Evolutionary conservation across 2,329 filamentous ascomycete genomes (phyloP).

Genomic region (Diplodia seriata): DNA sequence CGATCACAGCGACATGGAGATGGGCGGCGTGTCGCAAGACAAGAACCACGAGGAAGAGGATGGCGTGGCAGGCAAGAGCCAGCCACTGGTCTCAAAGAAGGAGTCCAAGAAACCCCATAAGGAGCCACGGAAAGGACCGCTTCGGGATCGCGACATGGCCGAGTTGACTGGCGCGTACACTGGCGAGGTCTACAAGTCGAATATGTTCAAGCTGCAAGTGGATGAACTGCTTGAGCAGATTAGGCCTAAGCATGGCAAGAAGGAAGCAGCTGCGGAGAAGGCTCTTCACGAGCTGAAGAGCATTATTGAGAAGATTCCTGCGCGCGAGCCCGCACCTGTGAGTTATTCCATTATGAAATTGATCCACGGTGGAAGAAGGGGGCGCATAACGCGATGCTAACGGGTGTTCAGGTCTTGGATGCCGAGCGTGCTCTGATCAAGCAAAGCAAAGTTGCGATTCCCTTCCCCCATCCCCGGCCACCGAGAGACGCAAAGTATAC

Average conservation of each 20-base stretch:
- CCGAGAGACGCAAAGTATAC: slow-evolving; percentile 80
- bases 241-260: slow-evolving; percentile 64
- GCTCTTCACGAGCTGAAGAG: slow-evolving; percentile 62
- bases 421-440: slow-evolving; percentile 73
- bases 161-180: slow-evolving; percentile 50
- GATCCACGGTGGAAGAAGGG: not conserved
- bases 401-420: slow-evolving; percentile 65
- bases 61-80: slow-evolving; percentile 17
- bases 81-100: slow-evolving; percentile 9
- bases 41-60: slow-evolving; percentile 12
- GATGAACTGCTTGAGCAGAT: slow-evolving; percentile 67
- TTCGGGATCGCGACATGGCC: slow-evolving; percentile 35
- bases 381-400: not conserved
- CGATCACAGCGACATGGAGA: slow-evolving; percentile 33
- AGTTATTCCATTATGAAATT: slow-evolving; percentile 22
- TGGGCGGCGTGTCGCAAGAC: slow-evolving; percentile 36
- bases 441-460: slow-evolving; percentile 72
- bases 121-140: slow-evolving; percentile 18
- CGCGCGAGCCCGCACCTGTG: slow-evolving; percentile 56
- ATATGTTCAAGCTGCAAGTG: slow-evolving; percentile 71
- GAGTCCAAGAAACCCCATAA: slow-evolving; percentile 33
- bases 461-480: slow-evolving; percentile 83
- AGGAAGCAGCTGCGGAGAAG: slow-evolving; percentile 60
- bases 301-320: slow-evolving; percentile 63
- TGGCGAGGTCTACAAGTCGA: slow-evolving; percentile 68